These are phyloP conservation scores for Keithomyces neogunnii DNA, from an alignment of 2,329 filamentous ascomycete genomes.

Conservation along the genomic window DNA sequence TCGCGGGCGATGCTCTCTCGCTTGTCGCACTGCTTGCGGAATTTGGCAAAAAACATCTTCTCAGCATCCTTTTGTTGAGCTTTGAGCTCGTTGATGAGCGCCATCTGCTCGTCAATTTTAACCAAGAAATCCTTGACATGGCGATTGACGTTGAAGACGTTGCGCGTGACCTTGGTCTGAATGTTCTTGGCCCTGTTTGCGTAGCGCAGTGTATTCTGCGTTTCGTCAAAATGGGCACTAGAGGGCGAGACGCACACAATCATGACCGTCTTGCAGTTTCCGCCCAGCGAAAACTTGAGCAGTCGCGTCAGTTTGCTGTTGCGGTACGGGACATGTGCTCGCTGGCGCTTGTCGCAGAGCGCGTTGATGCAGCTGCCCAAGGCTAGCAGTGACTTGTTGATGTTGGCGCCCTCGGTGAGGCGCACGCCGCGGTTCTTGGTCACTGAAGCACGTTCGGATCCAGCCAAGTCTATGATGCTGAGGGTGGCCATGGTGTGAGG, in stretches of 20 bases:
- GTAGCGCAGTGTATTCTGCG: slow-evolving; percentile 94
- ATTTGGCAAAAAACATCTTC: slow-evolving; percentile 72
- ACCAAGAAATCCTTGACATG: slow-evolving; percentile 99
- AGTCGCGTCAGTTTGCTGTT: slow-evolving; percentile 96
- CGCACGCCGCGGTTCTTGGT: slow-evolving; percentile 94
- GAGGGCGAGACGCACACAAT: slow-evolving; percentile 97
- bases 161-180: slow-evolving; percentile 98
- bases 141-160: slow-evolving; percentile 97
- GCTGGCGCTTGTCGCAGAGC: slow-evolving; percentile 84
- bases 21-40: slow-evolving; percentile 85
- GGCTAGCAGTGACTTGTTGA: slow-evolving; percentile 95
- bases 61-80: slow-evolving; percentile 88
- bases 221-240: slow-evolving; percentile 95
- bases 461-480: slow-evolving; percentile 95
- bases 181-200: slow-evolving; percentile 99
- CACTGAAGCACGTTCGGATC: slow-evolving; percentile 89
- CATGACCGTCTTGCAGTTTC: slow-evolving; percentile 99
- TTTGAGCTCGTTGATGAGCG: slow-evolving; percentile 91
- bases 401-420: slow-evolving; percentile 89
- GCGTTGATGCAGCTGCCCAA: slow-evolving; percentile 97
- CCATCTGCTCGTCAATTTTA: slow-evolving; percentile 98
- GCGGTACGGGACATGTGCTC: slow-evolving; percentile 90
- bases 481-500: slow-evolving; percentile 97
- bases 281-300: slow-evolving; percentile 92
- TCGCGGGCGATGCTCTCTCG: slow-evolving; percentile 67